Evolutionary conservation across 2,329 filamentous ascomycete species (phyloP), one percentile per base, ranked within the genome.

Genomic region (Claviceps paspali): DNA sequence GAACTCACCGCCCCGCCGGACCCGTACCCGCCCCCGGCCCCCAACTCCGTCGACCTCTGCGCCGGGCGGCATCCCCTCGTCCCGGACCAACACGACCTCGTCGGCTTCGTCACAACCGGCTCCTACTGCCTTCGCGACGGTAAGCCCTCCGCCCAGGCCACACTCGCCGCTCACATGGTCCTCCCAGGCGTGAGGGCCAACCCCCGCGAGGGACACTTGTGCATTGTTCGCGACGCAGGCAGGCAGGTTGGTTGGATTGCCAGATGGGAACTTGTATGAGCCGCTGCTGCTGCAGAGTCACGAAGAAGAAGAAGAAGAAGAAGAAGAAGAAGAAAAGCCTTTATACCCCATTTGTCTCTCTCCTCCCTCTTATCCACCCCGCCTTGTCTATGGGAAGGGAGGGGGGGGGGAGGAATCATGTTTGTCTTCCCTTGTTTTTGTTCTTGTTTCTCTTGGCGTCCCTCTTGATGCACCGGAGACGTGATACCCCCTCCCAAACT

Each of bases 101-200:
- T 96, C 35, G 91, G 91, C 0, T 98, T 93, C 53, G 78, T 95
- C 18, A 95, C 86, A 2, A 81, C 80, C 1, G 91, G 88, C 0
- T 79, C 82, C 35, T 94, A 80, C 54, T 86, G 80, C 49, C 68
- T 96, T 2, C 72, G 74, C 2, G 74, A 81, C 45, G 91, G 88
- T 0, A 72, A 69, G 45, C 82, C 80, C 1, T 76, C 76, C 12
- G 88, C 78, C 0, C 67, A 96, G 41, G 91, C 82, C 0, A 79
- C 72, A 35, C 52, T 96, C 19, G 63, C 74, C 11, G 62, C 79
- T 1, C 63, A 64, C 5, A 79, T 67, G 53, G 67, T 82, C 1
- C 41, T 70, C 3, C 58, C 39, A 0, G 53, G 47, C 3, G 33
- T 60, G 17, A 52, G 43, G 31, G 47, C 45, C n/a, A 43, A 54